Evolutionary conservation across 2,329 filamentous ascomycete genomes (phyloP).

Genomic region (Venturia nashicola): DNA sequence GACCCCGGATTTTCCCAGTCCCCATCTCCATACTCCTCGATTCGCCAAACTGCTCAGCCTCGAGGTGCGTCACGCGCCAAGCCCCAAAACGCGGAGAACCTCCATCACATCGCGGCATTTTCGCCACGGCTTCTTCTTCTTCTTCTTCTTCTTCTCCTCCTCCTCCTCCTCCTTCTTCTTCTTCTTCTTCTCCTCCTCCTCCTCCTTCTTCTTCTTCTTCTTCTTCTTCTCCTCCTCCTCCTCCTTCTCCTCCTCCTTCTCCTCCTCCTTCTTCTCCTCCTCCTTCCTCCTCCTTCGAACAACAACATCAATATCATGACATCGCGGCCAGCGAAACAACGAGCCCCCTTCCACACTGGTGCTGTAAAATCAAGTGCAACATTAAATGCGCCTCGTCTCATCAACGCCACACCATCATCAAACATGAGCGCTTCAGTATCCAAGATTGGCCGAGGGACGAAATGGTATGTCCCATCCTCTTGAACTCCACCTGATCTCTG

Average conservation of each 20-base stretch:
- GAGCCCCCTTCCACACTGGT: neutral
- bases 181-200: too few relatives aligned
- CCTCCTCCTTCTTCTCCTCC: neutral
- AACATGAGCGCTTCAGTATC: neutral
- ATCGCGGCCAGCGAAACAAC: neutral
- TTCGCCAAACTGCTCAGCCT: conserved; percentile 3
- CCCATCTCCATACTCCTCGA: too few relatives aligned
- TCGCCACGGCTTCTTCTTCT: neutral
- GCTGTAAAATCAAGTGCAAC: neutral
- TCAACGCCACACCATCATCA: neutral
- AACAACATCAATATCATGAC: neutral
- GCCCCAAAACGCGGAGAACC: neutral
- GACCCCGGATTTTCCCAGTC: neutral
- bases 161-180: neutral
- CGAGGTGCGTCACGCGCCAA: neutral
- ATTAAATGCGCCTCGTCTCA: neutral
- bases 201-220: neutral
- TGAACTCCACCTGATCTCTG: too few relatives aligned
- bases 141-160: neutral
- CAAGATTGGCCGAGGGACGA: neutral
- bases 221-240: too few relatives aligned
- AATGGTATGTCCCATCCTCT: neutral
- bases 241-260: neutral
- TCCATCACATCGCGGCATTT: neutral
- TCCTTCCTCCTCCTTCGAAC: neutral